Base-by-base conservation (phyloP, 495 filamentous ascomycete species). In the Haplographium delicatum region DNA sequence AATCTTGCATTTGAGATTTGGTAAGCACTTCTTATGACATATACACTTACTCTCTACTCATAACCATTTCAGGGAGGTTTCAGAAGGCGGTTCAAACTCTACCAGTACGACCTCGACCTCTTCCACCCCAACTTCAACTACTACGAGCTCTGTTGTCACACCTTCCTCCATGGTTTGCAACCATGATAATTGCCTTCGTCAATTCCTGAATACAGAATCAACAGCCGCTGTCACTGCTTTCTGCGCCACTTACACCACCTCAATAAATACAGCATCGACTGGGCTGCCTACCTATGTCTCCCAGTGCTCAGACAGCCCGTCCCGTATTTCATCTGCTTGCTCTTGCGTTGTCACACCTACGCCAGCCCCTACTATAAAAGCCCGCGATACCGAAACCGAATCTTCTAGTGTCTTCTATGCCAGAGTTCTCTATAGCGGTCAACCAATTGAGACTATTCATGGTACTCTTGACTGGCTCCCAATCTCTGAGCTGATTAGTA, bases 281-380 rank as follows among this genome's bases (percentile, higher is more conserved):
- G 31, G 55, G 25, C 47, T 61, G 33, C 60, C 56, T 11, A 58
- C 55, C 19, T 54, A 54, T n/a, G 55, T 63, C 13, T 54, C 65
- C 27, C 62, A 60, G 26, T 54, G 51, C 38, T 9, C 24, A 16
- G 15, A 15, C 25, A 19, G 30, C 27, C 50, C 50, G n/a, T 4
- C 41, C 4, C 5, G 13, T 7, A 46, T 53, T 34, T 53, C 41
- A 3, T 45, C 41, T 18, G 50, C 42, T 1, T 53, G 50, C 41
- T 53, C 50, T 23, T 53, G 50, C 19, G 19, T 50, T 1, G 38
- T 23, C 15, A 43, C 39, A 19, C 25, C 6, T 5, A 7, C 11
- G 7, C 16, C 35, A 15, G 22, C 35, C 4, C 22, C 35, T 19
- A 39, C 35, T 39, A n/a, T n/a, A n/a, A n/a, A n/a, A n/a, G n/a